phyloP scores from a whole-genome alignment of 108 stramenopile genomes.

The Cyclotella sp. region DNA sequence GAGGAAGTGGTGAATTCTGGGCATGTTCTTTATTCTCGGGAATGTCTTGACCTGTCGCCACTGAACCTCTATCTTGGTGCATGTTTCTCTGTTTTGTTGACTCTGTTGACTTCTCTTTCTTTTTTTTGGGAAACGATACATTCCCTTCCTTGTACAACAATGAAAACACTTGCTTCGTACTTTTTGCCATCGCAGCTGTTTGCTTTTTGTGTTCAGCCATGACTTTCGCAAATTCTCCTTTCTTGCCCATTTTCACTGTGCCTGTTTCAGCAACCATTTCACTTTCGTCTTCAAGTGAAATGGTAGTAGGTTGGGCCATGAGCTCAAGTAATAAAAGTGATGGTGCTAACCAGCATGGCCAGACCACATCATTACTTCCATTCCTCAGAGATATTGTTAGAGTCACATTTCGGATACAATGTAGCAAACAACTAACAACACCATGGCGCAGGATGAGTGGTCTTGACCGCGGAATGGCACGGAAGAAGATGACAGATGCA shows the following conservation, averaged over 20 bases:
- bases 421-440: slow-evolving; percentile 55
- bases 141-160: slow-evolving; percentile 46
- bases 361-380: slow-evolving; percentile 35
- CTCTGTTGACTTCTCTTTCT: slow-evolving; percentile 28
- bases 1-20: slow-evolving; percentile 32
- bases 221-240: slow-evolving; percentile 58
- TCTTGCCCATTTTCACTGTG: slow-evolving; percentile 22
- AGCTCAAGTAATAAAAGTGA: slow-evolving; percentile 54
- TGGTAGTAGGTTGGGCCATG: slow-evolving; percentile 82
- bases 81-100: slow-evolving; percentile 37
- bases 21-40: neutral
- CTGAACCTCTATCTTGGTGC: neutral
- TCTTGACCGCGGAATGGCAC: slow-evolving; percentile 71
- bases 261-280: slow-evolving; percentile 45
- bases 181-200: slow-evolving; percentile 38
- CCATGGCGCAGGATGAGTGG: slow-evolving; percentile 60
- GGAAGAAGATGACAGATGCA: slow-evolving; percentile 68
- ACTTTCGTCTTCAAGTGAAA: slow-evolving; percentile 43
- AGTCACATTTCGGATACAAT: slow-evolving; percentile 55
- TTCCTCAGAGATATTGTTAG: slow-evolving; percentile 28
- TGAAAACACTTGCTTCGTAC: slow-evolving; percentile 52
- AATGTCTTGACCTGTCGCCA: slow-evolving; percentile 4
- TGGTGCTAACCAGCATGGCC: slow-evolving; percentile 81
- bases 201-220: slow-evolving; percentile 65
- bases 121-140: slow-evolving; percentile 31